Percentiles rank a stretch among this genome's conserved stretches.
Conservation (phyloP, 1,139 yeast species). For the Hyphopichia khmerensis region DNA sequence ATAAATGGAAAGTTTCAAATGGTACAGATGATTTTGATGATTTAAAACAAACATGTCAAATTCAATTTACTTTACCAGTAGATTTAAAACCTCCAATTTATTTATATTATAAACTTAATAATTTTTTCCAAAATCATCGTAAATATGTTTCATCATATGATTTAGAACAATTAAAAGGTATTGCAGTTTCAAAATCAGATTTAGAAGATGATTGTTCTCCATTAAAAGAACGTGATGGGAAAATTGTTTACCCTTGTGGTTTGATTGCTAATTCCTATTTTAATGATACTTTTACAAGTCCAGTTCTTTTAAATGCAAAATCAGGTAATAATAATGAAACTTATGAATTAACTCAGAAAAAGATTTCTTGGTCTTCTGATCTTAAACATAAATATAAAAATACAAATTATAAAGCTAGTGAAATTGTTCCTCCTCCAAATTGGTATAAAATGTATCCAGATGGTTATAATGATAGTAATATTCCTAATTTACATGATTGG, state of each 20-base stretch:
- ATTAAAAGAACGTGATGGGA: conserved; percentile 39
- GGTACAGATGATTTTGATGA: conserved; percentile 35
- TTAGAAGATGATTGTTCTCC: conserved; percentile 61
- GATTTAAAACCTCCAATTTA: conserved; percentile 61
- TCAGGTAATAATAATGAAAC: conserved; percentile 44
- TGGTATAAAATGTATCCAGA: conserved; percentile 85
- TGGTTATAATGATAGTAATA: conserved; percentile 80
- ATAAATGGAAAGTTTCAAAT: conserved; percentile 54
- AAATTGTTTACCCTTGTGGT: conserved; percentile 81
- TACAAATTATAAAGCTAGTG: conserved; percentile 65
- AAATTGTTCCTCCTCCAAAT: conserved; percentile 94
- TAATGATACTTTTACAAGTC: conserved; percentile 72
- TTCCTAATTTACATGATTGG: conserved; percentile 61
- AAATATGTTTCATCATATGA: conserved; percentile 74
- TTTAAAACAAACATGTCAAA: conserved; percentile 43
- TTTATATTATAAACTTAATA: conserved; percentile 68
- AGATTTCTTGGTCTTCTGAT: conserved; percentile 88
- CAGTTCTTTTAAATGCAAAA: conserved; percentile 45
- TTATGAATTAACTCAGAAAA: conserved; percentile 62
- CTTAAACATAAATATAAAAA: conserved; percentile 69
- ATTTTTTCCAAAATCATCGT: conserved; percentile 76
- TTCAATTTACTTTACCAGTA: conserved; percentile 60
- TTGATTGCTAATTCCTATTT: conserved; percentile 89
- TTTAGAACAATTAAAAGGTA: conserved; percentile 61
- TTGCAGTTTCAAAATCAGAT: conserved; percentile 48